phyloP scores from a whole-genome alignment of 1,284 basidiomycete genomes.

The Ustilago shanxiensis region DNA sequence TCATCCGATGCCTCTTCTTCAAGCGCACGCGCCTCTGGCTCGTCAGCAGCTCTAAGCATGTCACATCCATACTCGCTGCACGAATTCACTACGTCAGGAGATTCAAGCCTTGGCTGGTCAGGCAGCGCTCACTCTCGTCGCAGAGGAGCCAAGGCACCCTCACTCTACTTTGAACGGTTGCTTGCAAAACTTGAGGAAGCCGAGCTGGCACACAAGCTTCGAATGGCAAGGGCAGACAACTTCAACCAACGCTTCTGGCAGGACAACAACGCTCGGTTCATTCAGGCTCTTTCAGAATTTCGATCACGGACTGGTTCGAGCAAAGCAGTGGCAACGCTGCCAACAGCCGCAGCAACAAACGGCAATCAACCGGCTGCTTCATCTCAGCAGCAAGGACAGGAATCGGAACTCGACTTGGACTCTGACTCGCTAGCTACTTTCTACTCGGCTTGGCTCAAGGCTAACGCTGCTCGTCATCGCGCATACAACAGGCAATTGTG shows the following conservation, averaged over 20 bases:
- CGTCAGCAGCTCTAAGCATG: constrained; percentile 23
- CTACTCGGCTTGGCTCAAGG: constrained; percentile 65
- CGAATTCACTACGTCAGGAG: constrained; percentile 54
- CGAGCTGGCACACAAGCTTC: constrained; percentile 59
- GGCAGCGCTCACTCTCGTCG: constrained; percentile 1
- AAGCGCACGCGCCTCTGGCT: not conserved
- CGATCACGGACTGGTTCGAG: constrained; percentile 32
- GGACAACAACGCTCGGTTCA: constrained; percentile 67
- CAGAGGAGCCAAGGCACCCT: constrained; percentile 16
- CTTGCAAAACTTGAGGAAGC: constrained; percentile 57
- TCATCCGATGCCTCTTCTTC: constrained; percentile 5
- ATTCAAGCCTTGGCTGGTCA: constrained; percentile 14
- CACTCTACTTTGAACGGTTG: constrained; percentile 51
- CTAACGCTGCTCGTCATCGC: constrained; percentile 56
- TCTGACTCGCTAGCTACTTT: constrained; percentile 58
- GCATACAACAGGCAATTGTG: constrained; percentile 65
- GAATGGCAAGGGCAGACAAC: constrained; percentile 56
- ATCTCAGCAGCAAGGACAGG: constrained; percentile 2
- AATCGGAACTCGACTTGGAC: constrained; percentile 36
- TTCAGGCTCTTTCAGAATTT: constrained; percentile 53
- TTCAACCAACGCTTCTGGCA: constrained; percentile 69
- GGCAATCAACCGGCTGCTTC: not conserved
- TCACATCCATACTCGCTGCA: constrained; percentile 65
- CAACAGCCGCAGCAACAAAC: not conserved
- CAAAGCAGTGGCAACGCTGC: constrained; percentile 42